Percentiles rank a stretch among this genome's conserved stretches.
Evolutionary conservation across 768 basidiomycete genomes (phyloP).

Genomic region (Suillus lakei): DNA sequence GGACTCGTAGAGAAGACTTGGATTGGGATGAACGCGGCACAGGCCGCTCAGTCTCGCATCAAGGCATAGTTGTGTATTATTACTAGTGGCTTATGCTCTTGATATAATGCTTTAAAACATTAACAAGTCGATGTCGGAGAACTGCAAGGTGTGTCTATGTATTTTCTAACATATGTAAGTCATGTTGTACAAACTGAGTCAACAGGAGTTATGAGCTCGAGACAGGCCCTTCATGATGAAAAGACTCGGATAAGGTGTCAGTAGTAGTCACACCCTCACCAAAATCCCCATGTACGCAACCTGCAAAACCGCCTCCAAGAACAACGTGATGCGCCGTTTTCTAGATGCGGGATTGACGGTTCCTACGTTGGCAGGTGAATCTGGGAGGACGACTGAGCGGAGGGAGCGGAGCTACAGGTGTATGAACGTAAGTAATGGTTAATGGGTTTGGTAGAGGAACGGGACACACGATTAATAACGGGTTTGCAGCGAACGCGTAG

Average conservation of each 20-base stretch:
- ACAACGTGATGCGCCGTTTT: constrained; percentile 85
- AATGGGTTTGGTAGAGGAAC: no score
- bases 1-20: constrained; percentile 97
- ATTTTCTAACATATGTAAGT: no score
- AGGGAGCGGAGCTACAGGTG: constrained; percentile 92
- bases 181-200: no score
- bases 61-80: constrained; percentile 40
- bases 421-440: no score
- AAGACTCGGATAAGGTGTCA: no score
- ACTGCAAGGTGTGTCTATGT: background rate
- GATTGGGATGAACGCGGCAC: constrained; percentile 93
- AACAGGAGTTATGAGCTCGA: no score
- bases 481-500: constrained; percentile 88
- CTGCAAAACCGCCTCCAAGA: constrained; percentile 83
- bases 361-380: constrained; percentile 56
- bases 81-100: constrained; percentile 1
- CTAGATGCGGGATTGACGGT: constrained; percentile 82
- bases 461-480: no score
- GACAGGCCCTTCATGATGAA: no score
- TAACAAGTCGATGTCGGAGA: background rate
- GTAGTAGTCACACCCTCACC: constrained; percentile 67
- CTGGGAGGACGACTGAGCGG: constrained; percentile 89
- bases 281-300: constrained; percentile 86
- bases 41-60: constrained; percentile 77
- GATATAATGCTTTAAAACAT: constrained; percentile 6